Conservation (phyloP, 1,139 yeast genomes). For the Candida glucosophila region DNA sequence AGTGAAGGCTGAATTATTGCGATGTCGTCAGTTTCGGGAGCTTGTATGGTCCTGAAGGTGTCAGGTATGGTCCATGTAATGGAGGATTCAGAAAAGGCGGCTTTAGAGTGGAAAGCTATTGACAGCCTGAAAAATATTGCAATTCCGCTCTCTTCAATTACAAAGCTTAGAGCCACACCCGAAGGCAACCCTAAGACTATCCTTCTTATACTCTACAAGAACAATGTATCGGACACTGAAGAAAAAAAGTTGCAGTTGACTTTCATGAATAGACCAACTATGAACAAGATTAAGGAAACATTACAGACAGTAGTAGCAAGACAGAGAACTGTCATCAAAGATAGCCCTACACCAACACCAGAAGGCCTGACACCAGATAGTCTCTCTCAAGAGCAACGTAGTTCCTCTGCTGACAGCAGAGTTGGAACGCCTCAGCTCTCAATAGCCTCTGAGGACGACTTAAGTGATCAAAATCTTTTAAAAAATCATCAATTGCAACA, state of each 20-base stretch:
- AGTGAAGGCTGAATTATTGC: too few species aligned
- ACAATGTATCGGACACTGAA: conserved; percentile 9
- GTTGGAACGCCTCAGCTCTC: conserved; percentile 10
- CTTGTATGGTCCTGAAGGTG: conserved; percentile 58
- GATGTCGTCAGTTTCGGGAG: conserved; percentile 44
- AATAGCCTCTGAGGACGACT: conserved; percentile 17
- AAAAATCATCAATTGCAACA: conserved; percentile 75
- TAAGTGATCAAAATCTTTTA: conserved; percentile 38
- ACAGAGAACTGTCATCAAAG: conserved; percentile 42
- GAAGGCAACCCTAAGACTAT: conserved; percentile 63
- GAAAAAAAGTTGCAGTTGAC: conserved; percentile 46
- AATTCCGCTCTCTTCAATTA: conserved; percentile 44
- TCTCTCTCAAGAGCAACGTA: conserved; percentile 3
- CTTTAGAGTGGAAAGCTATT: conserved; percentile 64
- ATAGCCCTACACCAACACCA: conserved; percentile 14
- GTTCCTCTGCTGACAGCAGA: too few species aligned
- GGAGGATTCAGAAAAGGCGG: conserved; percentile 61
- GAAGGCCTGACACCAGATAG: conserved; percentile 7
- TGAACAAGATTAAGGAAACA: conserved; percentile 66
- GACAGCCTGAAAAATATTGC: conserved; percentile 43
- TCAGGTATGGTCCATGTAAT: conserved; percentile 59
- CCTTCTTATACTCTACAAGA: conserved; percentile 46
- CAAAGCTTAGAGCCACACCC: conserved; percentile 68
- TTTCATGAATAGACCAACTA: conserved; percentile 63
- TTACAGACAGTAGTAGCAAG: conserved; percentile 67